Evolutionary conservation across 345 rosid genomes (phyloP), one percentile per base, ranked within the genome.

Genomic region (Ceriops decandra): DNA sequence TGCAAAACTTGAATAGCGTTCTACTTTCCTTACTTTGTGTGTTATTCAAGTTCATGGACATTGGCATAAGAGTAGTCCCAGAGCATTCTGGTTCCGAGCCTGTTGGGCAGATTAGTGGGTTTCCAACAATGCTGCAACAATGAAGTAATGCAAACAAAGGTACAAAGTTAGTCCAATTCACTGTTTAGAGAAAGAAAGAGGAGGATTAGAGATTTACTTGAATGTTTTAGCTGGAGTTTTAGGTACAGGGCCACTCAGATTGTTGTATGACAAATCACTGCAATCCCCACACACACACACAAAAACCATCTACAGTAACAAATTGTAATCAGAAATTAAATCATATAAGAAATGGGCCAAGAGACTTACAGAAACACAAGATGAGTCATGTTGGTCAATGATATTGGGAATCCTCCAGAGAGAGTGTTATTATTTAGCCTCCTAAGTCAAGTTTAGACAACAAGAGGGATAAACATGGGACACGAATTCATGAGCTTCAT

Each of bases 221-320:
- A 88, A 91, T 56, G 96, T 90, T 82, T 87, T 95, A 71, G 96
- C 92, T 68, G 89, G 83, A 82, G 90, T 87, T 82, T 87, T 88
- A 54, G 97, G 91, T 22, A 91, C 88, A 22, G 92, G 95, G 33
- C 93, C 90, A 63, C 93, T 90, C 66, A 95, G 83, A 82, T 95
- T 95, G 76, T 95, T 95, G 89, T 67, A 88, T 32, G 99, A 95
- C 85, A 95, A 82, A 64, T 95, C 99, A 67, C 99, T 95, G 86
- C 52, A 76, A 72, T 27, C 16, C 64, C 35, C 42, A 74, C 54
- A 51, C 1, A 42, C 17, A 42, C 16, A 38, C 26, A 24, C 46
- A 64, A 49, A 32, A 52, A 75, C 24, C 22, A 20, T 64, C 1
- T 31, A 66, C 61, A 49, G 24, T 5, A 36, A 36, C 31, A 63